These are phyloP conservation scores for Paramecium pentaurelia DNA, from an alignment of 73 alveolate genomes.

Conservation along the genomic window DNA sequence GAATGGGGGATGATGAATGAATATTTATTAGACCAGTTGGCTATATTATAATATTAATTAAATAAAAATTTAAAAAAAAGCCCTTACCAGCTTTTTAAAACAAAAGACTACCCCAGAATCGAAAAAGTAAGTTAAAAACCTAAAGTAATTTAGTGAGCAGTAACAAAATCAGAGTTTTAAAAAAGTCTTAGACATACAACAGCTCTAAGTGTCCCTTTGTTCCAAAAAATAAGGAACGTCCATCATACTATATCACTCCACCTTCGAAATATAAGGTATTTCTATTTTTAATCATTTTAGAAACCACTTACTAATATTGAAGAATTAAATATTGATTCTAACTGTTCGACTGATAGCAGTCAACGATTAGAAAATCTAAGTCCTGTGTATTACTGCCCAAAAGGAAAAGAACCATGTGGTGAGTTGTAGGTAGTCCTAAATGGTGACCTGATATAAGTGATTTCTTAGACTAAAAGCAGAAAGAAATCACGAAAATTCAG, in stretches of 20 bases:
- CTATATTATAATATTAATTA: slow-evolving; percentile 12
- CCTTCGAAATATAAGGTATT: slow-evolving; percentile 11
- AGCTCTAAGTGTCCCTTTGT: not conserved
- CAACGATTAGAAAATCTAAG: slow-evolving; percentile 10
- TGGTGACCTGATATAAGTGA: slow-evolving; percentile 29
- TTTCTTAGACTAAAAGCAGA: not conserved
- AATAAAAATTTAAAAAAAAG: slow-evolving; percentile 16
- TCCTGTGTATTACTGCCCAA: slow-evolving; percentile 35
- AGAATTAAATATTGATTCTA: slow-evolving; percentile 13
- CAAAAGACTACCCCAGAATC: not conserved
- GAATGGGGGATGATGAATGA: not conserved
- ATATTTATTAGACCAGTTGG: not conserved
- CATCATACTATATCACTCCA: slow-evolving; percentile 16
- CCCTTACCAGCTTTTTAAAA: slow-evolving; percentile 28
- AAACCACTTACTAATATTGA: not conserved
- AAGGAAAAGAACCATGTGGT: slow-evolving; percentile 36
- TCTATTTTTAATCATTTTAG: not conserved
- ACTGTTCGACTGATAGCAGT: slow-evolving; percentile 41
- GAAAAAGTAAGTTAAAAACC: not conserved
- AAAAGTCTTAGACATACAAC: not conserved
- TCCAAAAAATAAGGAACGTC: slow-evolving; percentile 6
- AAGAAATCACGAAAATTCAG: slow-evolving; percentile 43
- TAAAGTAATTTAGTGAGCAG: slow-evolving; percentile 1
- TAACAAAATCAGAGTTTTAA: not conserved
- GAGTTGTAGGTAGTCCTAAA: not conserved